These are phyloP conservation scores for Stephania japonica DNA, from an alignment of 164 flowering plant genomes.

Conservation along the genomic window DNA sequence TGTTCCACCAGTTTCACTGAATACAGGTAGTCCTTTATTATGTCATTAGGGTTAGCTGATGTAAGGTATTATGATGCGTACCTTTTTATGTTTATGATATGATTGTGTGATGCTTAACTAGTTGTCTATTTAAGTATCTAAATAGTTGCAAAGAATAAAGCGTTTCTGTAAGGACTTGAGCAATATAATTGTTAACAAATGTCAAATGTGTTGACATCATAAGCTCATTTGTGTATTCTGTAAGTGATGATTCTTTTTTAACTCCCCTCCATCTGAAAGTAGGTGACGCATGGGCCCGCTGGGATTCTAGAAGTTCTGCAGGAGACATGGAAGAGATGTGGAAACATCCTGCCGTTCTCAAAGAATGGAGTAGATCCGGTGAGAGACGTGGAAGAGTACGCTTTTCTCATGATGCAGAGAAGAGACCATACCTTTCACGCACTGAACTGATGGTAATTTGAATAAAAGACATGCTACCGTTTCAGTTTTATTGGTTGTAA, in stretches of 20 bases:
- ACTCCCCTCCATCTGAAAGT: slow-evolving; percentile 16
- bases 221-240: neutral
- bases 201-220: neutral
- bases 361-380: slow-evolving; percentile 76
- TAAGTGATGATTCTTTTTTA: slow-evolving; percentile 1
- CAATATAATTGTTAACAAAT: too few species aligned
- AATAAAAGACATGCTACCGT: neutral
- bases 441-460: slow-evolving; percentile 59
- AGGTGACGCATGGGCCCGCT: slow-evolving; percentile 36
- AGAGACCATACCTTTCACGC: slow-evolving; percentile 70
- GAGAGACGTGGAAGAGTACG: slow-evolving; percentile 69
- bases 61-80: neutral
- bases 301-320: slow-evolving; percentile 70
- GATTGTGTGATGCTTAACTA: neutral
- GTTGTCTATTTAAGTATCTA: neutral
- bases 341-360: slow-evolving; percentile 51
- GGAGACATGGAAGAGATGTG: slow-evolving; percentile 90
- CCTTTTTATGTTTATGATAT: too few species aligned
- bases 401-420: slow-evolving; percentile 58
- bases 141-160: neutral
- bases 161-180: too few species aligned
- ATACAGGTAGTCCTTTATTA: slow-evolving; percentile 27
- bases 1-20: slow-evolving; percentile 21
- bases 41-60: neutral
- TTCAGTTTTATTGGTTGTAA: neutral